Evolutionary conservation across 108 stramenopile species (phyloP), one percentile per base, ranked within the genome.

Genomic region (Cylindrotheca closterium): DNA sequence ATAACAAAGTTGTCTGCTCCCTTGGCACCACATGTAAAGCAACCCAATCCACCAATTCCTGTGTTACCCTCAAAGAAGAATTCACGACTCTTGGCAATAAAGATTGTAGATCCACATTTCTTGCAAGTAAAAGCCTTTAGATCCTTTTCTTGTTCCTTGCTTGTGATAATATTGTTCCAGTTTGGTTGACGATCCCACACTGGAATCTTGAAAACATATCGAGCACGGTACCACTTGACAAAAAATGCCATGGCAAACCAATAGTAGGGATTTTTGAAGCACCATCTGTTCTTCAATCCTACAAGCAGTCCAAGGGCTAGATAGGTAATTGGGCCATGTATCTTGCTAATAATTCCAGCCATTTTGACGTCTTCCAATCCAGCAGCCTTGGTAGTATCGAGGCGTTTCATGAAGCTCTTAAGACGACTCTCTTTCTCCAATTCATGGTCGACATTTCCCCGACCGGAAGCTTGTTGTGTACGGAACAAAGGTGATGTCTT

Each of bases 111-210:
- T 53, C 89, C 87, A 64, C 92, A 93, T 18, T 60, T 74, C 58
- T 85, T 87, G 65, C 92, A 93, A 24, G 84, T 82, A 53, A 75
- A 90, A 22, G 92, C 92, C 50, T 89, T 80, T 26, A 93, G 74
- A 51, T 81, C 71, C 60, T 93, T 87, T 70, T 93, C 92, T 74
- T 93, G 88, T 68, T 93, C 92, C 47, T 86, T 82, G 54, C 79
- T 82, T 51, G 91, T 93, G 28, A 93, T 81, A 30, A 93, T 84
- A 66, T 84, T 88, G 67, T 89, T 89, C 91, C 91, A 92, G 74
- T 92, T 88, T 2, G 91, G 91, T 68, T 92, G 91, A 67, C 87
- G 83, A 65, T 92, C 91, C 91, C 87, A 89, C 0, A 92, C 85
- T 25, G 91, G 87, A 66, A 92, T 83, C 67, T 92, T 92, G 49